Conservation (phyloP, 2,329 filamentous ascomycete species). For the Fusarium anguioides region DNA sequence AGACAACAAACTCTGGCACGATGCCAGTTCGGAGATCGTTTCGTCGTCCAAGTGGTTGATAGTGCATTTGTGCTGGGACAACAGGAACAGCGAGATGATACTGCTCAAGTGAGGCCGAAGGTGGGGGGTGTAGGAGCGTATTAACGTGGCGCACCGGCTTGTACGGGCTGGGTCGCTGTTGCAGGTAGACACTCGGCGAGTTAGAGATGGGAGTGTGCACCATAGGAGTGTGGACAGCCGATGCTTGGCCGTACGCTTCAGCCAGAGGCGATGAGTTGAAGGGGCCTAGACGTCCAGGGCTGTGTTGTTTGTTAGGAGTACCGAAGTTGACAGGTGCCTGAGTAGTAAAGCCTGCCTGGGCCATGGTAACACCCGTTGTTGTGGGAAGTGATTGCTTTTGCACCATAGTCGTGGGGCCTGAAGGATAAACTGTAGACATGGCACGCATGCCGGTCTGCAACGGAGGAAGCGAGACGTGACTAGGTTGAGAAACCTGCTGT, state of each 20-base stretch:
- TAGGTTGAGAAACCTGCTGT: constrained; percentile 46
- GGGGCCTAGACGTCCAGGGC: constrained; percentile 60
- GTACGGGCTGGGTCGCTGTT: constrained; percentile 91
- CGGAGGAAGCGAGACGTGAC: constrained; percentile 68
- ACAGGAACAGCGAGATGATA: constrained; percentile 70
- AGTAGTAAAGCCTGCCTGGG: constrained; percentile 42
- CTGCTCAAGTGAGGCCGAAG: constrained; percentile 80
- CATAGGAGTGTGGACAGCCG: constrained; percentile 67
- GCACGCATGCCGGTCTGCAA: constrained; percentile 71
- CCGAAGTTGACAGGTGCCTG: constrained; percentile 55
- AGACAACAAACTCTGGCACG: constrained; percentile 70
- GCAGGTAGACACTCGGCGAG: constrained; percentile 88
- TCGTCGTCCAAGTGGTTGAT: constrained; percentile 79
- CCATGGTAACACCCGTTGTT: constrained; percentile 39
- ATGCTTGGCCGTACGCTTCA: constrained; percentile 66
- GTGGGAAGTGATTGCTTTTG: constrained; percentile 49
- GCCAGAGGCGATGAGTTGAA: constrained; percentile 73
- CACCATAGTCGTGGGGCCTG: constrained; percentile 57
- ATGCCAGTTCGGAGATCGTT: constrained; percentile 76
- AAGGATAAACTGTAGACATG: constrained; percentile 81
- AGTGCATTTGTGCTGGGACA: constrained; percentile 81
- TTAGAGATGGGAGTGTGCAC: constrained; percentile 74
- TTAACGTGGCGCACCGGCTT: constrained; percentile 90
- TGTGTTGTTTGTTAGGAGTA: constrained; percentile 65
- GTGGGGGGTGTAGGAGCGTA: constrained; percentile 89